Percentiles rank a stretch among this genome's conserved stretches.
Evolutionary conservation across 73 alveolate species (phyloP).

Genomic region (Paramecium caudatum): DNA sequence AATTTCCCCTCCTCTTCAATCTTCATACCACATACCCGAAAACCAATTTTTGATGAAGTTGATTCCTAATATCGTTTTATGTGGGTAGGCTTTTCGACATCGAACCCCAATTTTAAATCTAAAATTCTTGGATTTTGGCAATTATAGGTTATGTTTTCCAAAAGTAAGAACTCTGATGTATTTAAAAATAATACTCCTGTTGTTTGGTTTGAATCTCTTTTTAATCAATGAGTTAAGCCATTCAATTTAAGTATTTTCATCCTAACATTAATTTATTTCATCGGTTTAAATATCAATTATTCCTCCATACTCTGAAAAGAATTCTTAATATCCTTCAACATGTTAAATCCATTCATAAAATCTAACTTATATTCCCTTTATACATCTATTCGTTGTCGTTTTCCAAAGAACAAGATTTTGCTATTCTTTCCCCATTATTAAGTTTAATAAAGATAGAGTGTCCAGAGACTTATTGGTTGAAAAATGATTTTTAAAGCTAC

Average conservation of each 20-base stretch:
- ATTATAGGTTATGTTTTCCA: not conserved
- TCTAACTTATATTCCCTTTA: not conserved
- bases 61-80: not conserved
- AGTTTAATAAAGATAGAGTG: conserved; percentile 55
- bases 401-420: conserved; percentile 1
- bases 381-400: conserved; percentile 54
- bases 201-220: conserved; percentile 17
- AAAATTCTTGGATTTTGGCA: not conserved
- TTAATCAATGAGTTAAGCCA: conserved; percentile 2
- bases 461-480: conserved; percentile 50
- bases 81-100: not conserved
- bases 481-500: conserved; percentile 7
- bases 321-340: not conserved
- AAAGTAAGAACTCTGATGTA: not conserved
- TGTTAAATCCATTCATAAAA: conserved; percentile 61
- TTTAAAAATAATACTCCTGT: not conserved
- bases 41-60: conserved; percentile 49
- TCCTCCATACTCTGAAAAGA: conserved; percentile 8
- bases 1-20: not conserved
- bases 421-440: conserved; percentile 19
- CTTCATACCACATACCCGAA: conserved; percentile 43
- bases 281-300: not conserved
- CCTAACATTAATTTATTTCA: not conserved
- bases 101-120: conserved; percentile 26
- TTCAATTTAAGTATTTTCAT: not conserved